Evolutionary conservation across 2,329 filamentous ascomycete genomes (phyloP), one percentile per base, ranked within the genome.

Genomic region (Ilyonectria mors-panacis): DNA sequence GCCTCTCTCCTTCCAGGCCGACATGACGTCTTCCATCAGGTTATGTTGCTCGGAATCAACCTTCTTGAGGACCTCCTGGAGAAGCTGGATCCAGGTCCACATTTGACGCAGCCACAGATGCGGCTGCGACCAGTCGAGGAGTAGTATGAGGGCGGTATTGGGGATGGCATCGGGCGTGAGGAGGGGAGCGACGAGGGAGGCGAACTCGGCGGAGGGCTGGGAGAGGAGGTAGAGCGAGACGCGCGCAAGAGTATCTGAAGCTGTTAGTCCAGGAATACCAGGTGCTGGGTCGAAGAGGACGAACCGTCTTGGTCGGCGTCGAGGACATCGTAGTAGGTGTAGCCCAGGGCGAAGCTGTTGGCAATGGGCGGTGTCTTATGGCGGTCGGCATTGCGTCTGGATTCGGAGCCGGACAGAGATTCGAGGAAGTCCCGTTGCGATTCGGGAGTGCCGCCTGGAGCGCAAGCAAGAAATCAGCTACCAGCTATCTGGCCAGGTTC

Each of bases 91-190:
- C 96, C 96, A 99, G 78, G 93, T 92, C 77, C 94, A 89, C 64
- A 99, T 85, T 81, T 97, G 92, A 66, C 94, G 89, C 77, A 98
- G 88, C 94, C 97, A 99, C 69, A 91, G 86, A 91, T 96, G 97
- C 15, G 96, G 96, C 78, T 96, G 91, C 65, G 93, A 92, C 96
- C 96, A 99, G 83, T 98, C 95, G 48, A 99, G 87, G n/a, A 99
- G 85, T 75, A 99, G 91, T 69, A 97, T 93, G 70, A 98, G 88
- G 67, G 97, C 87, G 53, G 93, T 97, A 79, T 97, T 92, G 33
- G 93, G 91, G 77, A 97, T 92, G 7, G 94, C 92, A 80, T 93
- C 89, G 48, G 93, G 91, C 19, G 93, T 97, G 67, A 98, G 87
- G 58, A 97, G 92, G 26, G 95, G 94, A 73, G 91, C 91, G 67